These are phyloP conservation scores for Saccharomycopsis fermentans DNA, from an alignment of 805 yeast genomes.

Conservation along the genomic window DNA sequence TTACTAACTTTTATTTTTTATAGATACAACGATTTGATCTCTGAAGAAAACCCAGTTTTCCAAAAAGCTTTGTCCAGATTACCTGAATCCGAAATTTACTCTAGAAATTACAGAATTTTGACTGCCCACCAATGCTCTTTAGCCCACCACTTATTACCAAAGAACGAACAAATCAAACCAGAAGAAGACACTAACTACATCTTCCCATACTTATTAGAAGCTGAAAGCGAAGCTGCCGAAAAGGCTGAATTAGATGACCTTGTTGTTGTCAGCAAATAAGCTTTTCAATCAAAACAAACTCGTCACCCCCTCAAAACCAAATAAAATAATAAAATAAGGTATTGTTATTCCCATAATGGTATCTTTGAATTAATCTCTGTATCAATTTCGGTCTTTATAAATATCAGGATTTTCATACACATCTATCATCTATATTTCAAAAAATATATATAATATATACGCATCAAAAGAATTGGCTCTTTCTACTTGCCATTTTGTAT, in stretches of 20 bases:
- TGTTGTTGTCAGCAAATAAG: slow-evolving; percentile 22
- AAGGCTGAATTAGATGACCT: slow-evolving; percentile 82
- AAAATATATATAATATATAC: no score
- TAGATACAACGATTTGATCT: slow-evolving; percentile 74
- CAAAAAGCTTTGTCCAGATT: slow-evolving; percentile 84
- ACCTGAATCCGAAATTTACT: slow-evolving; percentile 74
- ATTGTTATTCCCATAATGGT: neutral
- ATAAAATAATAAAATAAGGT: neutral
- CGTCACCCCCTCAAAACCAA: neutral
- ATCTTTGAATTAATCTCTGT: neutral
- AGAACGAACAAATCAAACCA: slow-evolving; percentile 63
- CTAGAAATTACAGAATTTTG: slow-evolving; percentile 84
- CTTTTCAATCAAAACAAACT: neutral
- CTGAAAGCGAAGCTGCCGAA: slow-evolving; percentile 86
- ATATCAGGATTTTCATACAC: neutral
- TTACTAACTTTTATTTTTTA: slow-evolving; percentile 7
- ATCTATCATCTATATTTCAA: no score
- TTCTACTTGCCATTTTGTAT: no score
- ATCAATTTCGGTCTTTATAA: neutral
- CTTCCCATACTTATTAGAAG: slow-evolving; percentile 83
- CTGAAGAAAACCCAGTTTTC: slow-evolving; percentile 79
- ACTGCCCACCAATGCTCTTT: slow-evolving; percentile 86
- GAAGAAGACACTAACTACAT: slow-evolving; percentile 78
- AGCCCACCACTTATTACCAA: slow-evolving; percentile 78
- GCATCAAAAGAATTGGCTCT: no score